phyloP scores from a whole-genome alignment of 1,284 basidiomycete genomes.

The Vanrija sp. region DNA sequence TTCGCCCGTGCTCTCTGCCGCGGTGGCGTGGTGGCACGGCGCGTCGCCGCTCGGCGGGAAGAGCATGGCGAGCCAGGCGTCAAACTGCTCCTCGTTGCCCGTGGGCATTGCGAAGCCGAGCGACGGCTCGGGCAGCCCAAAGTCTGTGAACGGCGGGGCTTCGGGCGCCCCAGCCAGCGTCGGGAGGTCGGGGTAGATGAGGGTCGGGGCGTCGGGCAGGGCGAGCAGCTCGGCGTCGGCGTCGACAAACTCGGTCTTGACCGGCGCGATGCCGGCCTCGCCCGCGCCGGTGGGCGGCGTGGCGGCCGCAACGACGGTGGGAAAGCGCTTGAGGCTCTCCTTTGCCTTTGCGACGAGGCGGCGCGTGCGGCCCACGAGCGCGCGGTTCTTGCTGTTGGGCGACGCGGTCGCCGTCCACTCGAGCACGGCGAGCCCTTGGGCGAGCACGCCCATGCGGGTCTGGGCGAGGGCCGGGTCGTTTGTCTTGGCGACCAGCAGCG shows the following conservation, averaged over 20 bases:
- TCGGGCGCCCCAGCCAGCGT: background rate
- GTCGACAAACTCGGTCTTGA: background rate
- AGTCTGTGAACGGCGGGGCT: background rate
- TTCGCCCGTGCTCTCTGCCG: background rate
- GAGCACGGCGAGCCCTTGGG: slow-evolving; percentile 15
- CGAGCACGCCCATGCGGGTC: slow-evolving; percentile 9
- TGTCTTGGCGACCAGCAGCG: slow-evolving; percentile 19
- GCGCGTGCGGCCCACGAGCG: slow-evolving; percentile 10
- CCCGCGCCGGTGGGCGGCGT: too few species aligned
- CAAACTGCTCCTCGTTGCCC: slow-evolving; percentile 11
- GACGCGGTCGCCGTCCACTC: slow-evolving; percentile 14
- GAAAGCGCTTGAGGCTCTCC: slow-evolving; percentile 5
- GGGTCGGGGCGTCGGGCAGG: background rate
- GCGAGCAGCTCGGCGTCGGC: background rate
- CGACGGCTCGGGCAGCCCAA: background rate
- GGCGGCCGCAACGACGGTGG: background rate
- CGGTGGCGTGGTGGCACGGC: background rate
- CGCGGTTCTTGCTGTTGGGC: slow-evolving; percentile 18
- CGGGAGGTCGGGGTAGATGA: background rate
- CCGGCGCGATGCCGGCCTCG: background rate
- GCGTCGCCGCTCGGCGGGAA: slow-evolving; percentile 4
- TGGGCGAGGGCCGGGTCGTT: slow-evolving; percentile 8
- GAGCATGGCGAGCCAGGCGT: slow-evolving; percentile 13
- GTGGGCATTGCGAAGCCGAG: background rate
- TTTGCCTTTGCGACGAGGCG: slow-evolving; percentile 9